Evolutionary conservation across 345 rosid genomes (phyloP).

Genomic region (Syzygium aqueum): DNA sequence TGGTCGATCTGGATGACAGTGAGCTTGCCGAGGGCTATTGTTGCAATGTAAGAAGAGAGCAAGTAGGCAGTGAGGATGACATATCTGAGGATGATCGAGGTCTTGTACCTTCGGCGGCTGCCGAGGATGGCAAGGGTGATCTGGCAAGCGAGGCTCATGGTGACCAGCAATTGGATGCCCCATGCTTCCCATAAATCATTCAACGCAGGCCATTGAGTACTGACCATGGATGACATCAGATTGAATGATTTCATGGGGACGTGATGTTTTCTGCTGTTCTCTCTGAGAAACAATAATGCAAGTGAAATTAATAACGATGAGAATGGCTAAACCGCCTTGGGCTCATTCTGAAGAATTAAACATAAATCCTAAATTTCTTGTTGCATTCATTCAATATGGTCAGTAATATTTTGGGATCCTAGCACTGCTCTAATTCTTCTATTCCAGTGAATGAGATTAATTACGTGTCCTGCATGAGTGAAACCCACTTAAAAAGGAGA

Average conservation of each 20-base stretch:
- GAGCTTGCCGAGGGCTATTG: slow-evolving; percentile 14
- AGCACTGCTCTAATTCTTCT: not conserved
- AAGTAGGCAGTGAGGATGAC: slow-evolving; percentile 7
- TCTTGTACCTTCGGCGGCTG: slow-evolving; percentile 6
- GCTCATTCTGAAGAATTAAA: not conserved
- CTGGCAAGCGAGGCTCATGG: slow-evolving; percentile 2
- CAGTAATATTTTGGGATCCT: not conserved
- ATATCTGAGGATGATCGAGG: not conserved
- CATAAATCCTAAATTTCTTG: not conserved
- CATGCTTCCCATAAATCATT: slow-evolving; percentile 9
- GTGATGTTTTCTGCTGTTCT: not conserved
- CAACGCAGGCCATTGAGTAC: not conserved
- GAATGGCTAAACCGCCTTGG: not conserved
- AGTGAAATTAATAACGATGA: not conserved
- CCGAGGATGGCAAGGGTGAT: slow-evolving; percentile 4
- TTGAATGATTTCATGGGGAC: not conserved
- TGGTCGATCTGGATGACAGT: not conserved
- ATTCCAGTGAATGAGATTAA: not conserved
- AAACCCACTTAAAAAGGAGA: not conserved
- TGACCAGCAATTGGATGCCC: slow-evolving; percentile 9
- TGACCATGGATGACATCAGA: not conserved
- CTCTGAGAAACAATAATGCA: not conserved
- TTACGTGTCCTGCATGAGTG: not conserved
- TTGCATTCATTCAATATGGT: not conserved
- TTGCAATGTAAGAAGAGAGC: slow-evolving; percentile 6